Conservation (phyloP, 2,329 filamentous ascomycete genomes). For the Verruconis gallopava region DNA sequence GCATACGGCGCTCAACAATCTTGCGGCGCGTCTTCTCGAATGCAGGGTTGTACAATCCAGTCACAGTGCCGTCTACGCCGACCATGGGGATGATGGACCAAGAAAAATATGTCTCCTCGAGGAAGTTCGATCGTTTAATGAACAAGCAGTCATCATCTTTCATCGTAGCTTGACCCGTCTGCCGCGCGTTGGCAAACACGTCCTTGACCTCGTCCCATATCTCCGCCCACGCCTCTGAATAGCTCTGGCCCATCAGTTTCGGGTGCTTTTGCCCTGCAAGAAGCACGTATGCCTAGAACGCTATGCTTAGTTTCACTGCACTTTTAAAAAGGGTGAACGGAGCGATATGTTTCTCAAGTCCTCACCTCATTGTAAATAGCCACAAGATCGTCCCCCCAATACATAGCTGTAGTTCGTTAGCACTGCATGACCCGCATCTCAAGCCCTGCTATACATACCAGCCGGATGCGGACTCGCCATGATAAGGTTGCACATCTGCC, state of each 20-base stretch:
- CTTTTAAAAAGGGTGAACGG: too few species aligned
- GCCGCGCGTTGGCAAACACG: conserved; percentile 52
- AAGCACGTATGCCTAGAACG: conserved; percentile 29
- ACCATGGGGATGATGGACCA: conserved; percentile 73
- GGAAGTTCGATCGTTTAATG: conserved; percentile 52
- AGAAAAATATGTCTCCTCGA: conserved; percentile 72
- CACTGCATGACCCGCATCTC: conserved; percentile 11
- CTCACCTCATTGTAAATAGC: conserved; percentile 64
- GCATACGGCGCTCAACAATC: conserved; percentile 67
- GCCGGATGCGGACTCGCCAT: conserved; percentile 58
- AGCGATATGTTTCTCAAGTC: too few species aligned
- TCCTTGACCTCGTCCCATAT: conserved; percentile 61
- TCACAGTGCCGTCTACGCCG: conserved; percentile 58
- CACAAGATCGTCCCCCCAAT: conserved; percentile 61
- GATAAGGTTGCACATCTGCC: conserved; percentile 68
- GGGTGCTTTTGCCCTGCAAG: conserved; percentile 70
- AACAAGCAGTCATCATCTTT: conserved; percentile 73
- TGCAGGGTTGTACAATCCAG: conserved; percentile 65
- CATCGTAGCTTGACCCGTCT: conserved; percentile 67
- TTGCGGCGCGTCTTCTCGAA: conserved; percentile 72
- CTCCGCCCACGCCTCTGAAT: conserved; percentile 56
- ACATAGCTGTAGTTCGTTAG: conserved; percentile 45
- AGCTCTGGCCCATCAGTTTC: conserved; percentile 57
- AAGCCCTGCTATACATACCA: conserved; percentile 5
- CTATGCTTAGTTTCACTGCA: too few species aligned